Evolutionary conservation across 2,329 filamentous ascomycete species (phyloP).

Genomic region (Geosmithia putterillii): DNA sequence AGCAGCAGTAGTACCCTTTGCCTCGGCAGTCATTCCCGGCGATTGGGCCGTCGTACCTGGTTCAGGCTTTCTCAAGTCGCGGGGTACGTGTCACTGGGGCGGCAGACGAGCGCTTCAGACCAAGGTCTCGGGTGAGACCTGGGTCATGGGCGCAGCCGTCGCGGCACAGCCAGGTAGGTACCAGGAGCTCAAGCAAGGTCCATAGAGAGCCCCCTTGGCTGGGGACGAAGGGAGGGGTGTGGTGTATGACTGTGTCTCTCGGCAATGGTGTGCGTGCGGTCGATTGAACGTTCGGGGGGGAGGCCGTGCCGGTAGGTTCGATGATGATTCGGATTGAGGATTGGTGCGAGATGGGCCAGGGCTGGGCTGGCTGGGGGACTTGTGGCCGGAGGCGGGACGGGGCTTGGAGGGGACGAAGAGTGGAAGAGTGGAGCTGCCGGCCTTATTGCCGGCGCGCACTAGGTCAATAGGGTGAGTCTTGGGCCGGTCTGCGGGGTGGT

Average conservation of each 20-base stretch:
- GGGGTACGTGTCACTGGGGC: not conserved
- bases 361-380: too few relatives aligned
- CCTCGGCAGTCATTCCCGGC: conserved; percentile 22
- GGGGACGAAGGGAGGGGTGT: not conserved
- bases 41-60: not conserved
- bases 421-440: not conserved
- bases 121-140: conserved; percentile 14
- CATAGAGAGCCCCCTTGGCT: conserved; percentile 17
- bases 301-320: not conserved
- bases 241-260: not conserved
- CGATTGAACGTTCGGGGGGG: too few relatives aligned
- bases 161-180: conserved; percentile 19
- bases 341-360: too few relatives aligned
- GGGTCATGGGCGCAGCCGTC: conserved; percentile 13
- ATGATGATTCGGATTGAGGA: not conserved
- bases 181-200: conserved; percentile 21
- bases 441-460: not conserved
- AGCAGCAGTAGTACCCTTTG: conserved; percentile 13
- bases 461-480: not conserved
- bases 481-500: not conserved
- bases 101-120: conserved; percentile 9
- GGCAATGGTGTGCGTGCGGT: too few relatives aligned
- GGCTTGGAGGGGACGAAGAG: not conserved
- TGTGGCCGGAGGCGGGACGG: not conserved
- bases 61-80: not conserved